phyloP scores from a whole-genome alignment of 148 eudicot genomes.

The Vaccinium myrtillus region DNA sequence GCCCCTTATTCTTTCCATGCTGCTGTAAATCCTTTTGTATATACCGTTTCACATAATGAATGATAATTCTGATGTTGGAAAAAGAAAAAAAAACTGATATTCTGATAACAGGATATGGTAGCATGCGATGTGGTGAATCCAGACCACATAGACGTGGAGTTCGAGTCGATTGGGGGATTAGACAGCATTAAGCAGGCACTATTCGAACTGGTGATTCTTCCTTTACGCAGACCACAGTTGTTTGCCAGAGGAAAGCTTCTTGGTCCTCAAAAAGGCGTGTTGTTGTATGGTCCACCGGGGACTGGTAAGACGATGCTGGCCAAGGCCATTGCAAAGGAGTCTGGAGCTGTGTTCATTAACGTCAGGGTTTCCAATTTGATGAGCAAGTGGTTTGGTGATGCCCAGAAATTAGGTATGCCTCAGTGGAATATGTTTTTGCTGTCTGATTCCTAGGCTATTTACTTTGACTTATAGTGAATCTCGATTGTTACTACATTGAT shows the following conservation, averaged over 20 bases:
- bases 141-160: conserved; percentile 74
- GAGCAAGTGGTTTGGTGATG: conserved; percentile 98
- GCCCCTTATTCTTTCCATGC: no score
- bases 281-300: conserved; percentile 88
- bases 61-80: no score
- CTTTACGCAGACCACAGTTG: conserved; percentile 73
- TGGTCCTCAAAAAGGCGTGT: conserved; percentile 82
- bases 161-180: conserved; percentile 72
- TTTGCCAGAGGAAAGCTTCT: conserved; percentile 79
- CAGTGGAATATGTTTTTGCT: neutral
- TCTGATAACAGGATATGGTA: conserved; percentile 55
- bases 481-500: neutral
- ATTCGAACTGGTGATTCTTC: conserved; percentile 80
- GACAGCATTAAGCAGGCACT: conserved; percentile 65
- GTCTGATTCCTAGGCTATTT: neutral
- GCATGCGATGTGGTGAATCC: conserved; percentile 90
- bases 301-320: conserved; percentile 96
- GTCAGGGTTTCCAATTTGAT: conserved; percentile 77
- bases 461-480: neutral
- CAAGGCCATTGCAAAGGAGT: conserved; percentile 90
- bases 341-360: conserved; percentile 85
- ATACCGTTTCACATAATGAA: no score
- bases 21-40: no score
- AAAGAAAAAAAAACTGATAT: neutral
- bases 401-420: conserved; percentile 75